Base-by-base conservation (phyloP, 345 rosid genomes). In the Carallia brachiata region DNA sequence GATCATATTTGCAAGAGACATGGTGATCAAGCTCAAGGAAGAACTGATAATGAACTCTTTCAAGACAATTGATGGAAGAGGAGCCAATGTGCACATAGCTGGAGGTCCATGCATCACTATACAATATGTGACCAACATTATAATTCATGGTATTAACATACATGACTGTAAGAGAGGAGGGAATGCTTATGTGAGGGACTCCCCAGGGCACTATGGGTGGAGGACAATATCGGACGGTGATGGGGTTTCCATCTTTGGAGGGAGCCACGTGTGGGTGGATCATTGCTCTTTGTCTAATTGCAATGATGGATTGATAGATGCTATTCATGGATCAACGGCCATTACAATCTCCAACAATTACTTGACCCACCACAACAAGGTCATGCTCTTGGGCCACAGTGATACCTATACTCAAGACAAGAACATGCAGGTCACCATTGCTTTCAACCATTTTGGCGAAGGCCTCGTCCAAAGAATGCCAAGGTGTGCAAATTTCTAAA, bases 391-490 rank as follows among this genome's bases (percentile, higher is more conserved):
- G 65, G 80, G 80, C 44, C 80, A 76, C 16, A 76, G 75, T 62
- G 80, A 76, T 57, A 36, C 16, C 23, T 76, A 13, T 57, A 62
- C 12, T 30, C 60, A 71, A 50, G 80, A 76, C 62, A 71, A 71
- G 69, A 71, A 62, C 6, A 76, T 76, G 80, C 80, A 71, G 48
- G 69, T 76, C 52, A 76, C 80, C 3, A 76, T 76, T 31, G 80
- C 80, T 44, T 76, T 76, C 36, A 76, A 76, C 72, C 80, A 71
- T 68, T 76, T 76, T 31, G 80, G 80, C 1, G 80, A 76, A 71
- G 80, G 80, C 44, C 80, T 76, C 28, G 72, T 76, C 34, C 80
- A 76, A 63, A 71, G 80, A 58, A 76, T 76, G 76, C 80, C 80
- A 27, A 71, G 80, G 80, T 76, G 31, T 9, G 34, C 27, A 39